phyloP scores from a whole-genome alignment of 2,329 filamentous ascomycete genomes.

The Phialocephala subalpina region DNA sequence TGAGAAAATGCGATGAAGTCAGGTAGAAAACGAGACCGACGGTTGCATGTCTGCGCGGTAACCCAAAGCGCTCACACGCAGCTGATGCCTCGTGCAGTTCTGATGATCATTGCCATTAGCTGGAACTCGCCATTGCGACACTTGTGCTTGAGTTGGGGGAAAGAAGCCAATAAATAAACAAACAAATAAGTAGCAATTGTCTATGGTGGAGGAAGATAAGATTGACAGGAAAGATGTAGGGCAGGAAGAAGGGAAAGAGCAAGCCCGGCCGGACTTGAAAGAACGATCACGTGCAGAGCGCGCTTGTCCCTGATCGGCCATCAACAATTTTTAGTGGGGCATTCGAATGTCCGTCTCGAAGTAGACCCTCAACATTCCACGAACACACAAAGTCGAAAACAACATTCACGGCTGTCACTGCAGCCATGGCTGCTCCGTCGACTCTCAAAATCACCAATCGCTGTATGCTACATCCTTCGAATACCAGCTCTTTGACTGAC shows the following conservation, averaged over 20 bases:
- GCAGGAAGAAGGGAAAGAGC: too few relatives aligned
- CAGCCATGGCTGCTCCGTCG: neutral
- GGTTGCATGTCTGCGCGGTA: too few relatives aligned
- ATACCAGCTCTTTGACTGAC: conserved; percentile 2
- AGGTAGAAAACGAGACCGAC: too few relatives aligned
- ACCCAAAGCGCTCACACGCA: too few relatives aligned
- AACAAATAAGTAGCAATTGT: neutral
- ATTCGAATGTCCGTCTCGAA: neutral
- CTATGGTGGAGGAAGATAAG: neutral
- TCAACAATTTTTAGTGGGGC: neutral
- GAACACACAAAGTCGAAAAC: neutral
- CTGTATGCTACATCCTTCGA: conserved; percentile 19
- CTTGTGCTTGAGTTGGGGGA: neutral
- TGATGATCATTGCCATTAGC: too few relatives aligned
- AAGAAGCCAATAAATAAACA: neutral
- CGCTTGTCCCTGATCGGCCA: neutral
- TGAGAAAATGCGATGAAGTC: too few relatives aligned
- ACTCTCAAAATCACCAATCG: conserved; percentile 33
- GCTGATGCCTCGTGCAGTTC: too few relatives aligned
- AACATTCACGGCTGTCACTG: neutral
- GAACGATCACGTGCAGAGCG: neutral
- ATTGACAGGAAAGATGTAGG: too few relatives aligned
- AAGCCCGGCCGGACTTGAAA: neutral
- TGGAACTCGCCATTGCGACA: too few relatives aligned
- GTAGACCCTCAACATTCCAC: neutral